Evolutionary conservation across 768 basidiomycete genomes (phyloP).

Genomic region (Macrolepiota dolichaula): DNA sequence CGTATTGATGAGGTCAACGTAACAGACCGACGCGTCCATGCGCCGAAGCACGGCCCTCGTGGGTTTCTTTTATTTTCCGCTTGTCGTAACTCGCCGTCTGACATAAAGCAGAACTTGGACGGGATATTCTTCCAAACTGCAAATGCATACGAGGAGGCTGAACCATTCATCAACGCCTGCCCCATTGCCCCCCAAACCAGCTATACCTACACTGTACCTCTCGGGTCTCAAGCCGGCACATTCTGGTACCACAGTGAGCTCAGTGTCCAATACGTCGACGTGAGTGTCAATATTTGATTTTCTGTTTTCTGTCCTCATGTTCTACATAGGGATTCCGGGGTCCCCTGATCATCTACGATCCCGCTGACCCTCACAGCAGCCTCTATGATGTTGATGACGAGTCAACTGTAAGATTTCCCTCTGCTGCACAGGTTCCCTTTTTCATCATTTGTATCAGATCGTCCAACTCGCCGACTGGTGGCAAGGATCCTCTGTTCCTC

Average conservation of each 20-base stretch:
- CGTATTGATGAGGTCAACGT: constrained; percentile 5
- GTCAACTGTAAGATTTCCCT: constrained; percentile 7
- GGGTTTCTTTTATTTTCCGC: neutral
- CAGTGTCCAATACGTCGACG: constrained; percentile 3
- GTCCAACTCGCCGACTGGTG: too few species aligned
- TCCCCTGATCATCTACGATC: too few species aligned
- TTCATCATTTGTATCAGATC: constrained; percentile 22
- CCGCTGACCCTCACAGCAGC: constrained; percentile 17
- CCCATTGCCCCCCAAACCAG: too few species aligned
- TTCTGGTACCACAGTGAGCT: constrained; percentile 21
- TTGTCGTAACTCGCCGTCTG: neutral
- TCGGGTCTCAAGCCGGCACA: constrained; percentile 21
- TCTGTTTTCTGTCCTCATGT: neutral
- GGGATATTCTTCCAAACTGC: constrained; percentile 25
- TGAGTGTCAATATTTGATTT: too few species aligned
- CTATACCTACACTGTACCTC: too few species aligned
- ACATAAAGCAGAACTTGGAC: constrained; percentile 37
- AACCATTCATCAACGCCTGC: too few species aligned
- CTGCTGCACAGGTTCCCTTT: constrained; percentile 14
- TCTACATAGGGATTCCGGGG: constrained; percentile 33
- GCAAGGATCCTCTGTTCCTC: constrained; percentile 15
- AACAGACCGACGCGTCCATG: constrained; percentile 42
- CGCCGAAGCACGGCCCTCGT: too few species aligned
- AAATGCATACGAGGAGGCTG: constrained; percentile 13
- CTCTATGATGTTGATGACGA: constrained; percentile 15